A percentile compares a stretch with the other conserved stretches of the same genome.
phyloP scores from a whole-genome alignment of 495 filamentous ascomycete genomes.

The Pseudoneurospora amorphoporcata region DNA sequence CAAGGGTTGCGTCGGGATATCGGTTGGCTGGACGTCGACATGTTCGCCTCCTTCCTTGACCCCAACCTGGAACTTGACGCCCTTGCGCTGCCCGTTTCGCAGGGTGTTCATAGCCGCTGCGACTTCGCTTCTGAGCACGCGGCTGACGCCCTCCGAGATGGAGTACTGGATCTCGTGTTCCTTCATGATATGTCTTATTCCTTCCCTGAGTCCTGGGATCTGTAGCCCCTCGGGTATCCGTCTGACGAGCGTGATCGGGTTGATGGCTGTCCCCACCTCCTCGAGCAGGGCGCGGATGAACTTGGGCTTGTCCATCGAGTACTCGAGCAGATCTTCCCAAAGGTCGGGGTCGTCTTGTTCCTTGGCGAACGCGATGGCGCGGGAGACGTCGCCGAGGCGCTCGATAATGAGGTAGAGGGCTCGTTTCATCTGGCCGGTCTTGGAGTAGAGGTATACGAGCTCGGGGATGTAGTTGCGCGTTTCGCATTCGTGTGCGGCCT shows the following conservation, averaged over 20 bases:
- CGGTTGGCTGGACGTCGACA: slow-evolving; percentile 29
- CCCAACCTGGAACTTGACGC: slow-evolving; percentile 77
- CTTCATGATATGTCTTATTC: slow-evolving; percentile 72
- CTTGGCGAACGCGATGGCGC: slow-evolving; percentile 89
- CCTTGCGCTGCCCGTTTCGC: slow-evolving; percentile 64
- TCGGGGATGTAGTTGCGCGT: slow-evolving; percentile 68
- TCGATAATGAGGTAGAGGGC: slow-evolving; percentile 88
- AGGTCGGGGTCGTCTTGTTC: slow-evolving; percentile 81
- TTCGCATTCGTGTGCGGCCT: slow-evolving; percentile 73
- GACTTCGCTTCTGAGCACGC: slow-evolving; percentile 79
- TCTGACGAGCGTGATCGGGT: slow-evolving; percentile 79
- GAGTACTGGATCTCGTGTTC: slow-evolving; percentile 89
- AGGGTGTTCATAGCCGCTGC: slow-evolving; percentile 68
- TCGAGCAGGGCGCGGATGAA: slow-evolving; percentile 91
- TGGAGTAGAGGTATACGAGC: slow-evolving; percentile 86
- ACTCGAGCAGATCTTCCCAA: slow-evolving; percentile 90
- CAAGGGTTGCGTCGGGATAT: slow-evolving; percentile 6
- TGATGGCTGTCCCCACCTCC: slow-evolving; percentile 84
- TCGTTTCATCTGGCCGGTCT: slow-evolving; percentile 84
- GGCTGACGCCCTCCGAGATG: slow-evolving; percentile 82
- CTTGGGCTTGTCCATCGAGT: slow-evolving; percentile 89
- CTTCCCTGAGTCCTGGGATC: slow-evolving; percentile 79
- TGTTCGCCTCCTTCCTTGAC: slow-evolving; percentile 30
- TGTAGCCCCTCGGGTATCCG: slow-evolving; percentile 86
- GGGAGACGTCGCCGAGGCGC: slow-evolving; percentile 72